Evolutionary conservation across 2,329 filamentous ascomycete species (phyloP).

Genomic region (Cadophora sp.): DNA sequence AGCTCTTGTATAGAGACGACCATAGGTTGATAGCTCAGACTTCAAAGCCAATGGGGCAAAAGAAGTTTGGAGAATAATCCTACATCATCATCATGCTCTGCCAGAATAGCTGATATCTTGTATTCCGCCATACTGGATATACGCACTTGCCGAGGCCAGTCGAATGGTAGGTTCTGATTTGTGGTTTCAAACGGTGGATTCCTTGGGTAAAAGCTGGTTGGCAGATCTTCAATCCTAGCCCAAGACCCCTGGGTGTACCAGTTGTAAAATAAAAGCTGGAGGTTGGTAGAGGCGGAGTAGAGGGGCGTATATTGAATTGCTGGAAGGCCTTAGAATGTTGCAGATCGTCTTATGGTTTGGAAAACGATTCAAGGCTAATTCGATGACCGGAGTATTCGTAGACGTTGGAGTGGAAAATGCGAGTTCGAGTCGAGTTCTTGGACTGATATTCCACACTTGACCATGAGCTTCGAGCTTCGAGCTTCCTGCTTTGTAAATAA

Average conservation of each 20-base stretch:
- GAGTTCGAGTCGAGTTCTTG: neutral
- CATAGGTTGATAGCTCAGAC: conserved; percentile 13
- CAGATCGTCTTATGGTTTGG: neutral
- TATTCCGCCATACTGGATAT: conserved; percentile 75
- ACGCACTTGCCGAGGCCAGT: neutral
- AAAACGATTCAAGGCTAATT: no score
- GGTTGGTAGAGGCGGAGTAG: neutral
- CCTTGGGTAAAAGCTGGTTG: neutral
- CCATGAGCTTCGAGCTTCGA: conserved; percentile 16
- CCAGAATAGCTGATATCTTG: conserved; percentile 89
- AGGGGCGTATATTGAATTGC: neutral
- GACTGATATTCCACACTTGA: neutral
- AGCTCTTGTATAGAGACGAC: neutral
- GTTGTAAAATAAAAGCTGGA: neutral
- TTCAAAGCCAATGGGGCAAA: conserved; percentile 20
- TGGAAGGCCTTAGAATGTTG: neutral
- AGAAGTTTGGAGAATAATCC: conserved; percentile 43
- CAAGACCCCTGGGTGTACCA: neutral
- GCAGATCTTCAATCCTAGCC: neutral
- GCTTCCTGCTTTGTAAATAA: conserved; percentile 21
- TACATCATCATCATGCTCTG: conserved; percentile 94
- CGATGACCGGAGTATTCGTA: neutral
- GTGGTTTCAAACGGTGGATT: no score
- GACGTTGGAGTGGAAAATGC: neutral
- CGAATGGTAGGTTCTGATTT: neutral